phyloP scores from a whole-genome alignment of 305 asterid species.

The Petunia hybrid region DNA sequence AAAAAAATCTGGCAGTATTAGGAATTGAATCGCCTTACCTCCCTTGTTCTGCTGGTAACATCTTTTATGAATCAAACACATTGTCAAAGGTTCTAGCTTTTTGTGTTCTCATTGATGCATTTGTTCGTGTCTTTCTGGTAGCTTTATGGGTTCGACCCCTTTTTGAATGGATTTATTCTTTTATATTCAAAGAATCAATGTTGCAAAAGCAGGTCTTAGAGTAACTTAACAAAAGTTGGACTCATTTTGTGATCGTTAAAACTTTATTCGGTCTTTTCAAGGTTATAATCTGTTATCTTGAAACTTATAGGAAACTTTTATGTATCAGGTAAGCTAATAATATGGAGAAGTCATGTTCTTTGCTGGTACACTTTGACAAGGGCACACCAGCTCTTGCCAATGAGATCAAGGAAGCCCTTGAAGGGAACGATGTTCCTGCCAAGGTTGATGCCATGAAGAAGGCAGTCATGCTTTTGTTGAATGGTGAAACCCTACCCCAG shows the following conservation, averaged over 20 bases:
- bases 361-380: constrained; percentile 89
- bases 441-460: constrained; percentile 92
- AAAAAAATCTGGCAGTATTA: no score
- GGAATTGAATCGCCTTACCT: not conserved
- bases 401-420: constrained; percentile 96
- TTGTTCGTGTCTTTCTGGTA: not conserved
- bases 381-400: constrained; percentile 89
- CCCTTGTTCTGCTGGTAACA: not conserved
- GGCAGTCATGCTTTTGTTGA: constrained; percentile 85
- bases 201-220: not conserved
- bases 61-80: not conserved
- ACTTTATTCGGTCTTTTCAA: not conserved
- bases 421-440: constrained; percentile 74
- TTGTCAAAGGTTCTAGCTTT: not conserved
- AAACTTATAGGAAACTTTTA: not conserved
- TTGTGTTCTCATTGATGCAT: not conserved
- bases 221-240: not conserved
- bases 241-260: not conserved
- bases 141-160: not conserved
- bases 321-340: constrained; percentile 32
- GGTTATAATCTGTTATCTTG: constrained; percentile 4
- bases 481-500: constrained; percentile 91
- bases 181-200: not conserved
- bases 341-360: constrained; percentile 90
- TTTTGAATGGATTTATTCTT: not conserved